phyloP scores from a whole-genome alignment of 2,329 filamentous ascomycete species.

The Dothideomycetes sp. region DNA sequence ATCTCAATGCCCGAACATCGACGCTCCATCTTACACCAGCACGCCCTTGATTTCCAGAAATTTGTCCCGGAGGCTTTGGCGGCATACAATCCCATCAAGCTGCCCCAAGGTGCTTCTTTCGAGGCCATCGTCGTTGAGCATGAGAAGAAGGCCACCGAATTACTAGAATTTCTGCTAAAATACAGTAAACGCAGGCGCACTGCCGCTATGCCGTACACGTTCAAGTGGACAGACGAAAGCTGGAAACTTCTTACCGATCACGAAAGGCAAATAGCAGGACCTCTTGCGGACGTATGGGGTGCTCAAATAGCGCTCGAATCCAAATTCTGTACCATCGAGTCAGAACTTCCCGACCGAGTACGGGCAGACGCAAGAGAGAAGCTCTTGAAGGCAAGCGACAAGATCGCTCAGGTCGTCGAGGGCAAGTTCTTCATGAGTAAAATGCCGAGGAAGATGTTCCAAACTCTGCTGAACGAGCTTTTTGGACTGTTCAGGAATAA shows the following conservation, averaged over 20 bases:
- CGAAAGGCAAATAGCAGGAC: not conserved
- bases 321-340: not conserved
- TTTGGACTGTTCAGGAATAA: slow-evolving; percentile 19
- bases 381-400: not conserved
- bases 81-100: slow-evolving; percentile 2
- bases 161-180: too few relatives aligned
- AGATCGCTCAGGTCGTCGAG: too few relatives aligned
- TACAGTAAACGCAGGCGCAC: too few relatives aligned
- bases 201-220: not conserved
- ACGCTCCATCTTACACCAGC: not conserved
- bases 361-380: not conserved
- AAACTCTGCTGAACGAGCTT: not conserved
- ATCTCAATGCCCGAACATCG: slow-evolving; percentile 12
- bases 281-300: slow-evolving; percentile 4
- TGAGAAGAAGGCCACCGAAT: not conserved
- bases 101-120: not conserved
- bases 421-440: too few relatives aligned
- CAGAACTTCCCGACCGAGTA: not conserved
- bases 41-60: slow-evolving; percentile 9
- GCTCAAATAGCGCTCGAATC: slow-evolving; percentile 4
- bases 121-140: not conserved
- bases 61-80: not conserved
- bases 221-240: slow-evolving; percentile 3
- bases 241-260: not conserved
- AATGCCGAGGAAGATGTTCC: not conserved